phyloP scores from a whole-genome alignment of 331 rosid genomes.

The Saraca asoca region DNA sequence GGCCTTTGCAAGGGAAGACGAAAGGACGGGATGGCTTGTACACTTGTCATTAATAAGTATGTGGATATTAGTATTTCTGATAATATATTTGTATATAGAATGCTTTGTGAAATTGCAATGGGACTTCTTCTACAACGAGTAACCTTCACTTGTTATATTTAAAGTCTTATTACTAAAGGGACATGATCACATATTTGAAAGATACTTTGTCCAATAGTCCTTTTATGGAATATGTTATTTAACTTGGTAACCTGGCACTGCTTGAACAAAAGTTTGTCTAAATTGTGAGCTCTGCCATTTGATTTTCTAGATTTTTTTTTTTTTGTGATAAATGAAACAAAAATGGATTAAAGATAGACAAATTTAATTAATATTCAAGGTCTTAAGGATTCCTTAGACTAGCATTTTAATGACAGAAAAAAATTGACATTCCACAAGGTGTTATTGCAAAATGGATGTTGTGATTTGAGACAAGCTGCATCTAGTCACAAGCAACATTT shows the following conservation, averaged over 20 bases:
- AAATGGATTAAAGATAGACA: background rate
- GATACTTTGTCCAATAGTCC: background rate
- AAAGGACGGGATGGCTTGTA: conserved; percentile 78
- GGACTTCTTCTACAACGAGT: background rate
- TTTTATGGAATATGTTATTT: background rate
- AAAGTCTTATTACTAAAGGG: background rate
- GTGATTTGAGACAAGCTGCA: background rate
- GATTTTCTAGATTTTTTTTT: background rate
- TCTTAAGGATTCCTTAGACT: background rate
- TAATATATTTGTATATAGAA: background rate
- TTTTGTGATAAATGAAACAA: background rate
- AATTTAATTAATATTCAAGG: background rate
- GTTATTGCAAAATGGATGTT: conserved; percentile 1
- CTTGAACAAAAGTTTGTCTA: background rate
- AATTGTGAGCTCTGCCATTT: background rate
- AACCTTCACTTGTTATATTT: background rate
- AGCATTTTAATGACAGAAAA: background rate
- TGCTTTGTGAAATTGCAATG: background rate
- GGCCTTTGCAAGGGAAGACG: conserved; percentile 86
- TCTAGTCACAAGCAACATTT: too few relatives aligned
- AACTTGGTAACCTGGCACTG: background rate
- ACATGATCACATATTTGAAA: background rate
- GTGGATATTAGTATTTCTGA: conserved; percentile 12
- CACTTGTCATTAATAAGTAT: conserved; percentile 70
- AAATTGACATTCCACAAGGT: background rate